Base-by-base conservation (phyloP, 1,284 basidiomycete genomes). In the Ustilago xerochloae region DNA sequence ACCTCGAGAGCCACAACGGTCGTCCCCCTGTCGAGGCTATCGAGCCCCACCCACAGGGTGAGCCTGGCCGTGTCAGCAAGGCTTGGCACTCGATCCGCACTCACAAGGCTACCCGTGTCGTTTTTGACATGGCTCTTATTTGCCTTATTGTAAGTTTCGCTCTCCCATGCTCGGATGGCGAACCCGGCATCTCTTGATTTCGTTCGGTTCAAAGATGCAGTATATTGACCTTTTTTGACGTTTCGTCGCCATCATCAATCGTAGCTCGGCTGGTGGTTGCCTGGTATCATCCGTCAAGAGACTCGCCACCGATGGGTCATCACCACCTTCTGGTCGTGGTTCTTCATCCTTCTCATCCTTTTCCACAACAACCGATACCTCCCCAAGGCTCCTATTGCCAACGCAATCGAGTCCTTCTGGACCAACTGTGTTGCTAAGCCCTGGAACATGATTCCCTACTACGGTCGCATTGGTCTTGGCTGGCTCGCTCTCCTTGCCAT, bases 271-370 rank as follows among this genome's bases (percentile, higher is more conserved):
- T 76, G 73, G 73, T 77, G 74, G 74, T 46, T 76, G 49, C 73
- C 73, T 43, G 73, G 73, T 51, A 76, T 76, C 63, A 65, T 73
- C 30, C 61, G 66, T 29, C 28, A 60, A n/a, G 62, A 71, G 62
- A 76, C 73, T 26, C 63, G 73, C 48, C 69, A 76, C 58, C 58
- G 59, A 53, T 76, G 73, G 73, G 61, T 76, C 45, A 76, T 76
- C 45, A 76, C 73, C 48, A 71, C 73, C 49, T 57, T 75, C 65
- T 76, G 67, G 63, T 65, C 74, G 5, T 77, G 75, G 78, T 80
- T 79, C 77, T 79, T 80, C 55, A 80, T 81, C 64, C 71, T 79
- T 26, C 67, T 81, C 49, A 79, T 81, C 60, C 78, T 81, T 38
- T 72, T 81, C 68, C 80, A 81, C 79, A 79, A 81, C 53, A 56